Base-by-base conservation (phyloP, 139 green algal species). In the Chlamydomonas sp. region DNA sequence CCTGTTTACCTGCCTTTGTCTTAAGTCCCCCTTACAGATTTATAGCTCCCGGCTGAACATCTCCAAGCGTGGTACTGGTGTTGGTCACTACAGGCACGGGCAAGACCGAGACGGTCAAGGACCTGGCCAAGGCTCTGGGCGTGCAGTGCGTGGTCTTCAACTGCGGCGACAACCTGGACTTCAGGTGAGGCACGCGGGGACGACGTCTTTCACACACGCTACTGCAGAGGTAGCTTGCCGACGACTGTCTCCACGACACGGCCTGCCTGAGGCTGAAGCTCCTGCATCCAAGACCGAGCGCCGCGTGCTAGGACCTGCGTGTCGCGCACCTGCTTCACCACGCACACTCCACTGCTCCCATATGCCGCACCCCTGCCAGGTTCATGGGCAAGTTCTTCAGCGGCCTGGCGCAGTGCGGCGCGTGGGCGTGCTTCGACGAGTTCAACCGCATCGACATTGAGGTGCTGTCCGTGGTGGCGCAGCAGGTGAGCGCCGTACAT, bases 401-500 rank as follows among this genome's bases (percentile, higher is more conserved):
- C n/a, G 95, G 95, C 1, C 88, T 97, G 69, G 79, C 87, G 62
- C 78, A 90, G 67, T 78, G 75, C 79, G 96, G 96, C 67, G 93
- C 95, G 14, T 98, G 96, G 96, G 94, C 93, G 2, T 98, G 96
- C 92, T 97, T 98, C 86, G 96, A 98, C 78, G 96, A 98, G 92
- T 97, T 98, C 91, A 98, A 97, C 91, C 91, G 96, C 85, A 98
- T 98, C 68, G 93, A 97, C 78, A 92, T 97, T 67, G 96, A 97
- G 90, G 95, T 96, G 80, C 91, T 93, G 72, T 81, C 59, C 1
- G 91, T 93, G 61, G 87, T 93, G 69, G 90, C 90, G 18, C 90
- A 93, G 85, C 90, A 93, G 87, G 81, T 91, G 79, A 63, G 76
- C 10, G 85, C 66, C 18, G 5, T 8, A n/a, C n/a, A n/a, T n/a